Evolutionary conservation across 306 rosid species (phyloP).

Genomic region (Sicyos baderoa): DNA sequence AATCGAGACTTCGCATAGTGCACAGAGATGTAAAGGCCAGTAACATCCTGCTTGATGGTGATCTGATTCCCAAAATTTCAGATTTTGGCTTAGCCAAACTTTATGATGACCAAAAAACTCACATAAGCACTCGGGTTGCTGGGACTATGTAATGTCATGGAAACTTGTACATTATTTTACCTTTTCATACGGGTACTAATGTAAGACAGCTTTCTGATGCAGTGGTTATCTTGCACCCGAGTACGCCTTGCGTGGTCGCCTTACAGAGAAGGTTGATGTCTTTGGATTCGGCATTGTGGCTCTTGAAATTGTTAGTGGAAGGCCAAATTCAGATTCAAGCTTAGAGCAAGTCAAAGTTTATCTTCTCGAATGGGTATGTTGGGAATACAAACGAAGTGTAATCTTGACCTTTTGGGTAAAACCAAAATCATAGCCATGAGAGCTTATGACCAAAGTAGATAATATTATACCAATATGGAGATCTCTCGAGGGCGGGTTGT

Average conservation of each 20-base stretch:
- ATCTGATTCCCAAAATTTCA: slow-evolving; percentile 25
- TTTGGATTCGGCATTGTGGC: slow-evolving; percentile 82
- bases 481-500: too few species aligned
- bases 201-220: background rate
- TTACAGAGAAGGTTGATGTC: slow-evolving; percentile 73
- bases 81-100: slow-evolving; percentile 40
- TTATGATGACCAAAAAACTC: slow-evolving; percentile 27
- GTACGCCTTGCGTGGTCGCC: slow-evolving; percentile 78
- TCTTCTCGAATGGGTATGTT: slow-evolving; percentile 63
- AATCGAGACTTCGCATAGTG: slow-evolving; percentile 27
- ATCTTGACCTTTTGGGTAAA: too few species aligned
- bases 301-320: slow-evolving; percentile 59
- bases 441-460: too few species aligned
- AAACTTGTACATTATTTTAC: too few species aligned
- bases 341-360: slow-evolving; percentile 43
- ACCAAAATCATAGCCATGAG: too few species aligned
- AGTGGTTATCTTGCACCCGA: slow-evolving; percentile 88
- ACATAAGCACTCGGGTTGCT: slow-evolving; percentile 31
- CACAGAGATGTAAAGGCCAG: slow-evolving; percentile 39
- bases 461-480: too few species aligned
- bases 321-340: slow-evolving; percentile 49
- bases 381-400: too few species aligned
- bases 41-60: slow-evolving; percentile 28
- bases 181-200: too few species aligned
- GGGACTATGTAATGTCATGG: slow-evolving; percentile 33